Conservation (phyloP, 352 stramenopile species). For the Phytophthora litchii region DNA sequence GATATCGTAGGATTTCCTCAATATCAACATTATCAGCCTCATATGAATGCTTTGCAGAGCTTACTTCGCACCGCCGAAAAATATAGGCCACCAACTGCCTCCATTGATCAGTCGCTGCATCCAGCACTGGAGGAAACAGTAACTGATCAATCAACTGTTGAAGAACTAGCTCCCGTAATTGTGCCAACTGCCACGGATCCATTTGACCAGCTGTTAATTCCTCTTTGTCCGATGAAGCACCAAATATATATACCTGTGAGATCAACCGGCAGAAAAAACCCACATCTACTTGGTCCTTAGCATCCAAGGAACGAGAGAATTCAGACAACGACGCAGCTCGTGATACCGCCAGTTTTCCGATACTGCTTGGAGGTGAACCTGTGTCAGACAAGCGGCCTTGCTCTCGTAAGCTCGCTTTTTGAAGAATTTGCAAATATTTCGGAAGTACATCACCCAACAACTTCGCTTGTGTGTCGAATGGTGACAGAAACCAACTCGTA, state of each 20-base stretch:
- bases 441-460: conserved; percentile 66
- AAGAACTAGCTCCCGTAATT: conserved; percentile 60
- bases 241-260: conserved; percentile 63
- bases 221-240: conserved; percentile 31
- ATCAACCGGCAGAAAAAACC: conserved; percentile 82
- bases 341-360: conserved; percentile 15
- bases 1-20: conserved; percentile 66
- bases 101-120: conserved; percentile 55
- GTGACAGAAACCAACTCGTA: conserved; percentile 78
- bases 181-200: conserved; percentile 41
- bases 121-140: conserved; percentile 51
- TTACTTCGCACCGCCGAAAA: conserved; percentile 49
- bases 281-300: conserved; percentile 55
- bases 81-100: conserved; percentile 70
- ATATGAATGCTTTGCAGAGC: conserved; percentile 13
- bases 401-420: conserved; percentile 33
- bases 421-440: conserved; percentile 60
- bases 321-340: conserved; percentile 24
- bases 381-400: conserved; percentile 14
- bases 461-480: conserved; percentile 78
- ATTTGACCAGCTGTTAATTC: conserved; percentile 35
- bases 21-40: conserved; percentile 43
- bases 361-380: conserved; percentile 17
- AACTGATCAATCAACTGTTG: conserved; percentile 73
- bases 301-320: conserved; percentile 31